phyloP scores from a whole-genome alignment of 805 yeast species.

The Candida parachauliodes region DNA sequence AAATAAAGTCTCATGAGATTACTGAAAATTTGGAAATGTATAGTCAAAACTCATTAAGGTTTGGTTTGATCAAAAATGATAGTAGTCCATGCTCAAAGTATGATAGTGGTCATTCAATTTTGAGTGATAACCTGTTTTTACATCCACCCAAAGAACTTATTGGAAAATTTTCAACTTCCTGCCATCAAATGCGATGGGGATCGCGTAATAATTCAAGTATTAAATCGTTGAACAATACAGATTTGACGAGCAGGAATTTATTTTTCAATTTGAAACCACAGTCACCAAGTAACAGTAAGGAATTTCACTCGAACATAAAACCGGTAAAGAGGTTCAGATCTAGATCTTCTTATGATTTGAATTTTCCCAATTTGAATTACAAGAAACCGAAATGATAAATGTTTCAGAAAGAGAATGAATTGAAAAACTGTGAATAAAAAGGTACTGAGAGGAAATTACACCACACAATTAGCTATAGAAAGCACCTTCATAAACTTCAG shows the following conservation, averaged over 20 bases:
- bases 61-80: background rate
- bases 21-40: slow-evolving; percentile 9
- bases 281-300: too few relatives aligned
- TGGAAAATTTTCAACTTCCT: background rate
- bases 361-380: slow-evolving; percentile 9
- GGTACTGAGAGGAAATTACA: too few relatives aligned
- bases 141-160: slow-evolving; percentile 2
- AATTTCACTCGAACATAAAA: background rate
- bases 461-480: too few relatives aligned
- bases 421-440: too few relatives aligned
- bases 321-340: slow-evolving; percentile 9
- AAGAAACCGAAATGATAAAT: slow-evolving; percentile 1
- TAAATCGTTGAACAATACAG: too few relatives aligned
- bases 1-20: slow-evolving; percentile 8
- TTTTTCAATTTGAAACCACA: too few relatives aligned
- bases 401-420: too few relatives aligned
- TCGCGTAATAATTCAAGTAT: background rate
- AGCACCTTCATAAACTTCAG: too few relatives aligned
- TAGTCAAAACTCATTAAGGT: slow-evolving; percentile 4
- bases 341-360: slow-evolving; percentile 8
- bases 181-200: background rate
- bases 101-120: slow-evolving; percentile 2
- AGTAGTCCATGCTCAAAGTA: background rate
- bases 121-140: slow-evolving; percentile 3
- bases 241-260: too few relatives aligned